Base-by-base conservation (phyloP, 805 yeast genomes). In the Barnettozyma sucrosica region DNA sequence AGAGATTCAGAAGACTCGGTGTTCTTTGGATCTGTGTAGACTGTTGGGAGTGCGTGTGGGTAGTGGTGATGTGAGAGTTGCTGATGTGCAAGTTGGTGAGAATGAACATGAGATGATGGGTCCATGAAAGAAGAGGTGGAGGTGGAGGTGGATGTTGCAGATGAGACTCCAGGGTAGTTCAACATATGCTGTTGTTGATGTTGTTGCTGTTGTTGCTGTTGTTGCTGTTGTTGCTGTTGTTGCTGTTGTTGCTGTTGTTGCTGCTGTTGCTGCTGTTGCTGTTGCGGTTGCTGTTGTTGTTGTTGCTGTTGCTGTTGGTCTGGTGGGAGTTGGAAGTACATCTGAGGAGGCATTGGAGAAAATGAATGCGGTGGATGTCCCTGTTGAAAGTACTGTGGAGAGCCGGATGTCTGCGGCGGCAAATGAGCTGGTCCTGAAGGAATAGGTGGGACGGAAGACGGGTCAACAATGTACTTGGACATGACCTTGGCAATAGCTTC, bases 401-500 rank as follows among this genome's bases (percentile, higher is more conserved):
- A 13, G 21, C 21, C 8, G 7, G 37, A 34, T n/a, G 37, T 19
- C 21, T 34, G 37, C n/a, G 5, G 11, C 20, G 37, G 37, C 19
- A 14, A 19, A 24, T 21, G 45, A 16, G 34, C 26, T 14, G 8
- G 36, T 36, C 36, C 37, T 19, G 32, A 45, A 6, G 41, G 47
- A 10, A n/a, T 24, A 10, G 41, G 47, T 10, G 20, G 30, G 13
- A 18, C 28, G 6, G 36, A 20, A 7, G 46, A 11, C 7, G 60
- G 57, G 36, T 56, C 58, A 14, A 57, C 55, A 7, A 58, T 57
- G 33, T 83, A 83, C 62, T 83, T 83, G 30, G 80, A 67, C 30
- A 80, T 69, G 13, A 83, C 83, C 56, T 78, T 81, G 23, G 66
- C 62, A 44, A 82, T 57, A 0, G 88, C 88, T 26, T 65, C 69